Percentiles rank a stretch among this genome's conserved stretches.
phyloP scores from a whole-genome alignment of 768 basidiomycete species.

The Panellus pusillus region DNA sequence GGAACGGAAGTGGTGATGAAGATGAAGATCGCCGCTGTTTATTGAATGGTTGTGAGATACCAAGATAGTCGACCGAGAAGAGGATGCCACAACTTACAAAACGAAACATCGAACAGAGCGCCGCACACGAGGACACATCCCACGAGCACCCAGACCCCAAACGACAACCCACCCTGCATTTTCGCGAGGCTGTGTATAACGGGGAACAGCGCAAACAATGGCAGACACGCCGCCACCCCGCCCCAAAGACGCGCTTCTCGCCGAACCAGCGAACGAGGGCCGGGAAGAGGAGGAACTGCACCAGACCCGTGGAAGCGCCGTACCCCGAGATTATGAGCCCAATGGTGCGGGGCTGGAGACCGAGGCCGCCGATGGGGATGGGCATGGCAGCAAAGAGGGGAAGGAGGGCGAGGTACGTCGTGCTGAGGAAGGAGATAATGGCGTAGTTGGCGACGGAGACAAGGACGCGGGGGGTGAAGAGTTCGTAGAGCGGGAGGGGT shows the following conservation, averaged over 20 bases:
- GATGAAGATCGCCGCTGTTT: conserved; percentile 48
- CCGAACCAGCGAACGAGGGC: conserved; percentile 58
- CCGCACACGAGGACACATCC: conserved; percentile 46
- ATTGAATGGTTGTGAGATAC: too few relatives aligned
- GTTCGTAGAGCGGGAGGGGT: conserved; percentile 40
- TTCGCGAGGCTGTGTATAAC: conserved; percentile 57
- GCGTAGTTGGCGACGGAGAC: conserved; percentile 39
- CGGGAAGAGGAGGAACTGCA: conserved; percentile 70
- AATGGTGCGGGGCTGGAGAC: conserved; percentile 62
- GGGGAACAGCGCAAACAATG: conserved; percentile 58
- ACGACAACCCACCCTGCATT: conserved; percentile 44
- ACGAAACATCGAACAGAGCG: conserved; percentile 52
- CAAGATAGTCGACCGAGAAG: too few relatives aligned
- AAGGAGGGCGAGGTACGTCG: conserved; percentile 64
- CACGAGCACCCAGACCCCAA: conserved; percentile 48
- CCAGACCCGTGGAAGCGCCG: conserved; percentile 61
- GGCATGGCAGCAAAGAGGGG: conserved; percentile 74
- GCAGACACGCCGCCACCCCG: conserved; percentile 51
- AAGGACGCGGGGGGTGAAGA: conserved; percentile 32
- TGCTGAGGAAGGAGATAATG: conserved; percentile 38
- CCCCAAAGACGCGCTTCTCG: conserved; percentile 59
- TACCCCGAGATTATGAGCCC: conserved; percentile 64
- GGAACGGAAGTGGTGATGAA: conserved; percentile 68
- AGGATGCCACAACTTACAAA: too few relatives aligned
- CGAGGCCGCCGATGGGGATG: conserved; percentile 64